These are phyloP conservation scores for Erodium chrysanthum DNA, from an alignment of 441 rosid species.

Conservation along the genomic window DNA sequence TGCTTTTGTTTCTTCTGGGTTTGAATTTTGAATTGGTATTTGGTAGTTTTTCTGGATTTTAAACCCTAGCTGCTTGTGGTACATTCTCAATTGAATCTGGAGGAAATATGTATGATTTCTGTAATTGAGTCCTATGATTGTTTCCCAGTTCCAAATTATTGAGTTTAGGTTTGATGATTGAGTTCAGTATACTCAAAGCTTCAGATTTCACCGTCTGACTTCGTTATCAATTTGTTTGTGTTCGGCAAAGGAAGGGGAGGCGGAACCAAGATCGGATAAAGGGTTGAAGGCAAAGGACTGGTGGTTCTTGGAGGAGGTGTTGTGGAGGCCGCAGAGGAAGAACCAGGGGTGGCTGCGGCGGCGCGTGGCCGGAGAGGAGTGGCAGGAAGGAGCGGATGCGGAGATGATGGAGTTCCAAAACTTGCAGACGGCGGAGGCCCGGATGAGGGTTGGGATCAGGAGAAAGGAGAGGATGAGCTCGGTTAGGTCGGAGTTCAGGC, in stretches of 20 bases:
- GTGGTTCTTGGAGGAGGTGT: conserved; percentile 57
- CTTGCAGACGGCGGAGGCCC: conserved; percentile 65
- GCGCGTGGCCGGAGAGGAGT: conserved; percentile 14
- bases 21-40: too few relatives aligned
- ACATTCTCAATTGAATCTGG: too few relatives aligned
- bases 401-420: conserved; percentile 45
- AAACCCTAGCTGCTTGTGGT: too few relatives aligned
- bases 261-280: conserved; percentile 53
- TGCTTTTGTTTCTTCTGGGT: too few relatives aligned
- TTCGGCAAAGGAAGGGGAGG: conserved; percentile 32
- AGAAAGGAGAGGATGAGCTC: conserved; percentile 54
- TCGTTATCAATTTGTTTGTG: too few relatives aligned
- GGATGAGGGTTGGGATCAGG: conserved; percentile 59
- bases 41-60: too few relatives aligned
- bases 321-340: conserved; percentile 77
- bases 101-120: too few relatives aligned
- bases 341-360: conserved; percentile 48
- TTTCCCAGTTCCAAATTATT: too few relatives aligned
- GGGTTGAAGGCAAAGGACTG: conserved; percentile 83
- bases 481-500: conserved; percentile 43
- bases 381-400: conserved; percentile 34
- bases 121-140: too few relatives aligned
- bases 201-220: too few relatives aligned
- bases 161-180: too few relatives aligned
- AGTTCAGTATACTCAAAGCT: too few relatives aligned